Percentiles rank a stretch among this genome's conserved stretches.
phyloP scores from a whole-genome alignment of 768 basidiomycete species.

The Naematelia aurantialba region DNA sequence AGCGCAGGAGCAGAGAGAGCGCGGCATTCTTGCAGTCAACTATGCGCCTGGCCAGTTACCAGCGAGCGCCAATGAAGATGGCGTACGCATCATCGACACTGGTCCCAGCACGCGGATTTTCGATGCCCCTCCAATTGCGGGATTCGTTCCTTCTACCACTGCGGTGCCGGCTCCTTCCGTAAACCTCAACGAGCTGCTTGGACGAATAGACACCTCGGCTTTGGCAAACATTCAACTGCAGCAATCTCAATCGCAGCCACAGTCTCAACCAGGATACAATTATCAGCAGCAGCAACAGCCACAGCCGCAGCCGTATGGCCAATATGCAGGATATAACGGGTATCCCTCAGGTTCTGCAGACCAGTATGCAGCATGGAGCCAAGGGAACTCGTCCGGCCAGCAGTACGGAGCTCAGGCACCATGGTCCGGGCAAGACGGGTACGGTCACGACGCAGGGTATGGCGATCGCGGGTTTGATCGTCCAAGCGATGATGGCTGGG shows the following conservation, averaged over 20 bases:
- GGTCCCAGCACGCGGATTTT: background rate
- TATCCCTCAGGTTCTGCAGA: background rate
- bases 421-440: background rate
- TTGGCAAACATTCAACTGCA: background rate
- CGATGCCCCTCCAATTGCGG: background rate
- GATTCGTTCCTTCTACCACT: background rate
- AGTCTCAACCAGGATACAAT: background rate
- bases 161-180: background rate
- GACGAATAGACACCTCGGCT: background rate
- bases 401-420: background rate
- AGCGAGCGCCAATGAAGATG: conserved; percentile 1
- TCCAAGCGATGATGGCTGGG: background rate
- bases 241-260: background rate
- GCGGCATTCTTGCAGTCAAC: conserved; percentile 29
- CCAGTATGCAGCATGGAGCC: background rate
- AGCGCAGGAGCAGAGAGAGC: conserved; percentile 30
- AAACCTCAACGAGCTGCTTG: background rate
- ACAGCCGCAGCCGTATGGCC: background rate
- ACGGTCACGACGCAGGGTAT: background rate
- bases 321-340: background rate
- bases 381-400: background rate
- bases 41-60: background rate
- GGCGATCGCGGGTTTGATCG: background rate
- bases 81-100: conserved; percentile 5
- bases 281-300: background rate